Conservation (phyloP, 2,329 filamentous ascomycete species). For the Triangularia verruculosa region DNA sequence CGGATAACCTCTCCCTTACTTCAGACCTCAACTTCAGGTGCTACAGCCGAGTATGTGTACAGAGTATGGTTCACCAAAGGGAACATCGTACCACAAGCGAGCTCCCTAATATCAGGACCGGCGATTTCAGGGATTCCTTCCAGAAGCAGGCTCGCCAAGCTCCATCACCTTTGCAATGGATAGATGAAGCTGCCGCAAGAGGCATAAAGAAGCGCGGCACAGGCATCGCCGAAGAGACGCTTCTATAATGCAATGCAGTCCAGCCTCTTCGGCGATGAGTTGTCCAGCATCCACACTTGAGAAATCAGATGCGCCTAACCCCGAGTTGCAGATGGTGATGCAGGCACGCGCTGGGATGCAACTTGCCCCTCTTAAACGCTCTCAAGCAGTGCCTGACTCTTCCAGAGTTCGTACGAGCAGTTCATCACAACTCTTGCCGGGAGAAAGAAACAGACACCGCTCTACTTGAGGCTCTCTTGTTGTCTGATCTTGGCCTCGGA, state of each 20-base stretch:
- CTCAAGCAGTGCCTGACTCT: slow-evolving; percentile 1
- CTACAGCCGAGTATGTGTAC: no score
- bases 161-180: slow-evolving; percentile 2
- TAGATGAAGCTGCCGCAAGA: slow-evolving; percentile 9
- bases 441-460: not conserved
- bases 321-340: slow-evolving; percentile 6
- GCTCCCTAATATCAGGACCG: slow-evolving; percentile 5
- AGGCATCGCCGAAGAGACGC: slow-evolving; percentile 7
- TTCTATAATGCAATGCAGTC: slow-evolving; percentile 14
- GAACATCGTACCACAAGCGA: slow-evolving; percentile 8
- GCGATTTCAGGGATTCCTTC: slow-evolving; percentile 3
- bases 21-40: not conserved
- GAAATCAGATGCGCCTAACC: not conserved
- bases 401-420: not conserved
- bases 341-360: slow-evolving; percentile 11
- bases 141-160: slow-evolving; percentile 5
- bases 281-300: not conserved
- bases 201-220: slow-evolving; percentile 19
- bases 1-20: slow-evolving; percentile 1
- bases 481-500: not conserved
- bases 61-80: not conserved
- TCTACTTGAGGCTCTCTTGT: slow-evolving; percentile 4
- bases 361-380: slow-evolving; percentile 8
- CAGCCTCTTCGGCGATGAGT: not conserved
- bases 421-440: not conserved